Evolutionary conservation across 2,329 filamentous ascomycete species (phyloP).

Genomic region (Fusarium paranaense): DNA sequence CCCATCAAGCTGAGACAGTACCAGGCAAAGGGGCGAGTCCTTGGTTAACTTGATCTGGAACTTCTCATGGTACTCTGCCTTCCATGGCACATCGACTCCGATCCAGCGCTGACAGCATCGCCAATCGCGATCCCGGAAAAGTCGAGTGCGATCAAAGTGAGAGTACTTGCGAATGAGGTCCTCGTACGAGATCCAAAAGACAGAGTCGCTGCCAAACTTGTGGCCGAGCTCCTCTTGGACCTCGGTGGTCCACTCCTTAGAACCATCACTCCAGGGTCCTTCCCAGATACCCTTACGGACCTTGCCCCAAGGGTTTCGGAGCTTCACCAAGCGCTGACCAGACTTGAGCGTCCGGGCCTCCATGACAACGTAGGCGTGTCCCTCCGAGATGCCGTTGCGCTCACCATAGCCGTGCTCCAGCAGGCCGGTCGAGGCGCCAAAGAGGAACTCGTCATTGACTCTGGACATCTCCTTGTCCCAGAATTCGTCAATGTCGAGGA

Average conservation of each 20-base stretch:
- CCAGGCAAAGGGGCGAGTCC: conserved; percentile 68
- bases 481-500: conserved; percentile 82
- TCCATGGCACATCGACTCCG: conserved; percentile 72
- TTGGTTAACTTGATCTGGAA: conserved; percentile 68
- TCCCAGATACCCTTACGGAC: conserved; percentile 69
- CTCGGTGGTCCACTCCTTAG: conserved; percentile 71
- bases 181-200: conserved; percentile 73
- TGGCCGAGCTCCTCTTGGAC: conserved; percentile 68
- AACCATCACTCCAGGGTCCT: conserved; percentile 70
- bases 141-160: conserved; percentile 70
- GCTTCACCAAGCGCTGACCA: conserved; percentile 67
- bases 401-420: conserved; percentile 72
- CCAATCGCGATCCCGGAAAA: conserved; percentile 70
- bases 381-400: conserved; percentile 68
- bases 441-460: conserved; percentile 84
- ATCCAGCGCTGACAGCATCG: conserved; percentile 70
- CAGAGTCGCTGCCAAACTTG: conserved; percentile 70
- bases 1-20: conserved; percentile 71
- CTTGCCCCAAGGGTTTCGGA: conserved; percentile 72
- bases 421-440: conserved; percentile 75
- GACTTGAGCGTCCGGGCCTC: conserved; percentile 64
- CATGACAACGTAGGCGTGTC: conserved; percentile 72
- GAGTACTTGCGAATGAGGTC: conserved; percentile 73
- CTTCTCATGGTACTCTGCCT: conserved; percentile 70
- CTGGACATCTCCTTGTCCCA: conserved; percentile 85